Base-by-base conservation (phyloP, 257 asterid species). In the Przewalskia tangutica region DNA sequence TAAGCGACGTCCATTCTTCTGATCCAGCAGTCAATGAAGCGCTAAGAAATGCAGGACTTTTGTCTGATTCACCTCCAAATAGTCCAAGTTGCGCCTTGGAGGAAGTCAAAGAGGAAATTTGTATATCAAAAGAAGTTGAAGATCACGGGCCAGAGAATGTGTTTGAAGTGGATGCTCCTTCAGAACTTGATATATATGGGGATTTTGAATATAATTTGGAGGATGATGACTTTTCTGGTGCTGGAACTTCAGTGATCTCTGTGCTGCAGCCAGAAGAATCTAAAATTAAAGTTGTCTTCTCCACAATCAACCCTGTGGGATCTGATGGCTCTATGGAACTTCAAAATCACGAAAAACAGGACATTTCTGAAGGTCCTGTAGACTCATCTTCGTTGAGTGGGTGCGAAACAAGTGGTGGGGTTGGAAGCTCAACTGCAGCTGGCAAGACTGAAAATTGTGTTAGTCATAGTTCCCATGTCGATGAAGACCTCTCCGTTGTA, bases 201-300 rank as follows among this genome's bases (percentile, higher is more conserved):
- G 99, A 95, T 89, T 95, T 94, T 82, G 98, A 95, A 90, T 94
- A 94, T 84, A 87, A 86, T 89, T 87, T 95, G 91, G 99, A 95
- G 59, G 99, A 94, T 71, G 97, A 92, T 32, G 97, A 94, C 85
- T 88, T 92, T 85, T 81, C 93, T 70, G 97, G 95, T 83, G 95
- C 91, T 85, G 83, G 86, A 85, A 82, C 92, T 80, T 75, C 89
- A 58, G 87, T 81, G 81, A 82, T 83, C 62, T 89, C 97, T 27
- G 86, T 80, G 82, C 86, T 75, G 65, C 91, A 89, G 40, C 85
- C 86, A 2, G 94, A 89, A 82, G 93, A 87, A 75, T 88, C 96
- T 8, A 91, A 91, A 86, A 85, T 95, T 80, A 92, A 91, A 84
- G 20, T 95, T 79, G 85, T 95, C 20, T 90, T 95, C 85, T 93